These are phyloP conservation scores for Fusarium sarcochroum DNA, from an alignment of 2,329 filamentous ascomycete genomes.

Conservation along the genomic window DNA sequence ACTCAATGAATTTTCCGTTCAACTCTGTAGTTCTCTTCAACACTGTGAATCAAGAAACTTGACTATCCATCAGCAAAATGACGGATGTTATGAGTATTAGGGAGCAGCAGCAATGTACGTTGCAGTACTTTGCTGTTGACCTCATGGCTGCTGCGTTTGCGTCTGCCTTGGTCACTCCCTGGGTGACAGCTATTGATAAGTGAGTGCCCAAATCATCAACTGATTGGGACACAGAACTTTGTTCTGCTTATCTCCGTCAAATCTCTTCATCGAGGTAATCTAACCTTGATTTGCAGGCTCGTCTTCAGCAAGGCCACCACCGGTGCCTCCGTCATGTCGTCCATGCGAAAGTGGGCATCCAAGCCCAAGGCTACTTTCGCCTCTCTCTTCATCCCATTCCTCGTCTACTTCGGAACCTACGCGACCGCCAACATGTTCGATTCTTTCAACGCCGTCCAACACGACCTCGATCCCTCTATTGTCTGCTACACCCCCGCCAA, in stretches of 20 bases:
- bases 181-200: conserved; percentile 48
- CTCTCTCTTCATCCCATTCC: conserved; percentile 43
- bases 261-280: conserved; percentile 5
- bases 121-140: conserved; percentile 46
- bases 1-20: rapidly evolving
- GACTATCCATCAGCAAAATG: conserved; percentile 26
- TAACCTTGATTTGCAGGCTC: conserved; percentile 24
- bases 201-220: conserved; percentile 12
- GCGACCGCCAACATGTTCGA: conserved; percentile 48
- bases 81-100: conserved; percentile 44
- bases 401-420: conserved; percentile 49
- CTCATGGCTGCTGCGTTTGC: conserved; percentile 42
- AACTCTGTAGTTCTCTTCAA: background rate
- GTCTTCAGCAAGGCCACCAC: conserved; percentile 46
- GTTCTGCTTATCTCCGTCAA: too few relatives aligned
- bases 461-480: conserved; percentile 34
- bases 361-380: conserved; percentile 41
- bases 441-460: conserved; percentile 39
- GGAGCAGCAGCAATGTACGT: conserved; percentile 43
- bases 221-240: too few relatives aligned
- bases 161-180: conserved; percentile 46
- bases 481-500: conserved; percentile 43
- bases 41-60: background rate
- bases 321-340: conserved; percentile 40
- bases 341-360: conserved; percentile 41